A percentile compares a stretch with the other conserved stretches of the same genome.
phyloP scores from a whole-genome alignment of 352 stramenopile genomes.

The Peronosclerospora sorghi region DNA sequence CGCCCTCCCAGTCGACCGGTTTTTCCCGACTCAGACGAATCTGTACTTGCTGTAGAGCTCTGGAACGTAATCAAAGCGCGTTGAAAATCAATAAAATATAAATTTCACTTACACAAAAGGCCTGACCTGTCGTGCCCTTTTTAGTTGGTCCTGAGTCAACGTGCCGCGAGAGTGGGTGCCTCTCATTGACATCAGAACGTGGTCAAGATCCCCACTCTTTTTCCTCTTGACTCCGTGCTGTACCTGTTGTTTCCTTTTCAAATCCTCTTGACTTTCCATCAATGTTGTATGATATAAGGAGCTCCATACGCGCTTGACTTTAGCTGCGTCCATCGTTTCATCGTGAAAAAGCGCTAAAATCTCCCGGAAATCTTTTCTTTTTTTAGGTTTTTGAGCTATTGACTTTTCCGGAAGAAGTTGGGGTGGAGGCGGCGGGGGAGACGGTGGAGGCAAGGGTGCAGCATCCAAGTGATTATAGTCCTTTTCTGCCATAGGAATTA shows the following conservation, averaged over 20 bases:
- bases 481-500: no score
- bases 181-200: constrained; percentile 7
- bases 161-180: constrained; percentile 7
- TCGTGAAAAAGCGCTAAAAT: constrained; percentile 55
- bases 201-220: constrained; percentile 14
- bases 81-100: not conserved
- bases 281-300: constrained; percentile 40
- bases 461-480: no score
- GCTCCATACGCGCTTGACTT: constrained; percentile 23
- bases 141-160: constrained; percentile 26
- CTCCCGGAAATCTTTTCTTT: constrained; percentile 57
- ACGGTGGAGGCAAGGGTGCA: no score
- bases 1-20: constrained; percentile 28
- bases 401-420: no score
- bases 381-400: constrained; percentile 18
- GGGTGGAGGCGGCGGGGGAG: no score
- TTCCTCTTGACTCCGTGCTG: constrained; percentile 25
- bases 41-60: constrained; percentile 20
- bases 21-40: constrained; percentile 50
- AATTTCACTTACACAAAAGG: not conserved
- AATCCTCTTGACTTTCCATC: constrained; percentile 50
- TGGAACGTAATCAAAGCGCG: constrained; percentile 8
- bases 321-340: constrained; percentile 7
- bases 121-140: constrained; percentile 43
- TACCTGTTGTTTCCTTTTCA: constrained; percentile 31